A percentile compares a stretch with the other conserved stretches of the same genome.
phyloP scores from a whole-genome alignment of 192 early-diverging fungal genomes.

The Kappamyces sp. region DNA sequence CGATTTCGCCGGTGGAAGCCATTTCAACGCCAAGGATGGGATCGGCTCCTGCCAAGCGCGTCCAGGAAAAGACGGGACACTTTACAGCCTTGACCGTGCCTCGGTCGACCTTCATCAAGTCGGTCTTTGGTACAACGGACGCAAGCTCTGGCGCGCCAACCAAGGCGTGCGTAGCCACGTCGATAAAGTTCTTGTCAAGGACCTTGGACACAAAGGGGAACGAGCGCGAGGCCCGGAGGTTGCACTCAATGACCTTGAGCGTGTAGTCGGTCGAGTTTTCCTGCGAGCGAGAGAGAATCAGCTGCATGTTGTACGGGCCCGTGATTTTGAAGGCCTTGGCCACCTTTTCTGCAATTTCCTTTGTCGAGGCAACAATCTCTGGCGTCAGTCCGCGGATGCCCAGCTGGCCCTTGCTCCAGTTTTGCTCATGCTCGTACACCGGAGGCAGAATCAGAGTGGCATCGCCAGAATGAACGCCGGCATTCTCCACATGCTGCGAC shows the following conservation, averaged over 20 bases:
- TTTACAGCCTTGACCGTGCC: slow-evolving; percentile 77
- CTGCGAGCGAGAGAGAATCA: slow-evolving; percentile 55
- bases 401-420: slow-evolving; percentile 16
- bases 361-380: slow-evolving; percentile 45
- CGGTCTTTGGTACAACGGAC: slow-evolving; percentile 37
- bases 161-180: slow-evolving; percentile 80
- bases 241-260: slow-evolving; percentile 98
- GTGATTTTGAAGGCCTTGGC: slow-evolving; percentile 88
- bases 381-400: slow-evolving; percentile 42
- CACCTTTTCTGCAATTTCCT: slow-evolving; percentile 78
- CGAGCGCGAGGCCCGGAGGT: slow-evolving; percentile 93
- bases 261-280: slow-evolving; percentile 26
- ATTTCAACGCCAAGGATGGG: slow-evolving; percentile 97
- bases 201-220: slow-evolving; percentile 98
- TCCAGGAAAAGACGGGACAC: slow-evolving; percentile 95
- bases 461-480: slow-evolving; percentile 97
- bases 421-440: slow-evolving; percentile 33
- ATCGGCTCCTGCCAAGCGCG: slow-evolving; percentile 90
- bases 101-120: slow-evolving; percentile 38
- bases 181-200: slow-evolving; percentile 85
- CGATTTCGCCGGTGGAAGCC: slow-evolving; percentile 97
- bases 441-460: slow-evolving; percentile 87
- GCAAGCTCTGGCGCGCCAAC: slow-evolving; percentile 57
- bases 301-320: slow-evolving; percentile 99
- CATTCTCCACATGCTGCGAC: slow-evolving; percentile 94